phyloP scores from a whole-genome alignment of 805 yeast genomes.

The Trichomonascus vanleenenianus region DNA sequence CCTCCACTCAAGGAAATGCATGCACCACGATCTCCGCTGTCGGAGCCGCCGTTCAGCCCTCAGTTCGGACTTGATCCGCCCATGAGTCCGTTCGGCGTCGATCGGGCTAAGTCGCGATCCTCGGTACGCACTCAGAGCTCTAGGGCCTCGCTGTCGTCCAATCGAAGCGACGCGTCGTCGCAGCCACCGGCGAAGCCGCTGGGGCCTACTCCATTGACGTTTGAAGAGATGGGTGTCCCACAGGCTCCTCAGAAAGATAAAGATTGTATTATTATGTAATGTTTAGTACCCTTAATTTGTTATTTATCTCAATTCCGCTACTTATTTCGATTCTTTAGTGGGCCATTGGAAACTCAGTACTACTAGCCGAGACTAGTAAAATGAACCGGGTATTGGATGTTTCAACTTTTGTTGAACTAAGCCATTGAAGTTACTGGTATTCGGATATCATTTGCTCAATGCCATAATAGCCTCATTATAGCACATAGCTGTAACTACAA shows the following conservation, averaged over 20 bases:
- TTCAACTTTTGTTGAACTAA: no score
- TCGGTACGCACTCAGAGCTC: neutral
- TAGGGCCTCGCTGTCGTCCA: neutral
- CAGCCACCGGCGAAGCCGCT: conserved; percentile 1
- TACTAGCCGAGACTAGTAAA: no score
- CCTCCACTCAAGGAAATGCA: neutral
- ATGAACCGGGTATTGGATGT: no score
- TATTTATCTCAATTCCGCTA: no score
- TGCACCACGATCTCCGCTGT: neutral
- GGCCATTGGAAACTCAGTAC: no score
- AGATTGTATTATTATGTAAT: conserved; percentile 26
- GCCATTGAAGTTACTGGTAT: no score
- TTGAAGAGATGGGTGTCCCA: conserved; percentile 30
- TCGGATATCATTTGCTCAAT: no score
- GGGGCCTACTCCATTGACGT: conserved; percentile 23
- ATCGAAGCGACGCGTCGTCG: neutral
- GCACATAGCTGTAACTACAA: no score
- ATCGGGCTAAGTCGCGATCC: neutral
- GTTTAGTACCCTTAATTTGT: no score
- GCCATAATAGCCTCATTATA: no score
- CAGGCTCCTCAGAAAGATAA: conserved; percentile 18
- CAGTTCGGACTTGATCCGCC: neutral
- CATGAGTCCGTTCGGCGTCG: neutral
- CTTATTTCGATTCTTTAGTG: no score
- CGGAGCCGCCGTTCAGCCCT: neutral